Evolutionary conservation across 2,329 filamentous ascomycete genomes (phyloP).

Genomic region (Elsinoe arachidis): DNA sequence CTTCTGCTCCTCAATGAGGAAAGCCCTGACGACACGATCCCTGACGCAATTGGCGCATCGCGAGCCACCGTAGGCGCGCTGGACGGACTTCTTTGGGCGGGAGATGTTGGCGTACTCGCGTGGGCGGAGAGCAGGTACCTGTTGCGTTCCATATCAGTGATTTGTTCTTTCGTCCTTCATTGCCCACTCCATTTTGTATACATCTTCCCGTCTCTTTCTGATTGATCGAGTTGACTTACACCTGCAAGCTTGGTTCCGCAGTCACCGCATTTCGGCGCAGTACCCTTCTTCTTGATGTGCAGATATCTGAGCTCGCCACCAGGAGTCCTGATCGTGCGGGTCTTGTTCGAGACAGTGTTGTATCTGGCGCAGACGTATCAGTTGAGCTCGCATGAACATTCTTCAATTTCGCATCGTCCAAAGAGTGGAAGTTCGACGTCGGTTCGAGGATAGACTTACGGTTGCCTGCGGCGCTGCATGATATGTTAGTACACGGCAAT

Average conservation of each 20-base stretch:
- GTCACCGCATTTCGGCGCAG: slow-evolving; percentile 98
- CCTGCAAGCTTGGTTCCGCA: slow-evolving; percentile 95
- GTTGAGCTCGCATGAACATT: slow-evolving; percentile 12
- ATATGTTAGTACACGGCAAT: slow-evolving; percentile 25
- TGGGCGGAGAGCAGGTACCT: slow-evolving; percentile 94
- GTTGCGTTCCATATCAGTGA: slow-evolving; percentile 15
- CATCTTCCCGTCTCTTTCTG: background rate
- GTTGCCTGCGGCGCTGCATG: slow-evolving; percentile 45
- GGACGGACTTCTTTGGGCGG: slow-evolving; percentile 98
- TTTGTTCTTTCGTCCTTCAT: background rate
- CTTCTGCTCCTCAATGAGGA: slow-evolving; percentile 99
- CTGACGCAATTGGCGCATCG: slow-evolving; percentile 98
- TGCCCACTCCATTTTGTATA: too few relatives aligned
- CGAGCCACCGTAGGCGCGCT: slow-evolving; percentile 95
- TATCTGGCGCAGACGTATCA: slow-evolving; percentile 51
- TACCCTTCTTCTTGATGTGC: slow-evolving; percentile 99
- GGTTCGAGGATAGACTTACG: slow-evolving; percentile 28
- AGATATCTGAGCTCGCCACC: slow-evolving; percentile 92
- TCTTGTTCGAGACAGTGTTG: slow-evolving; percentile 98
- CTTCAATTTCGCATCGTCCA: background rate
- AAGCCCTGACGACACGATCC: slow-evolving; percentile 94
- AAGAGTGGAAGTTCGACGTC: slow-evolving; percentile 5
- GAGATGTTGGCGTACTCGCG: slow-evolving; percentile 96
- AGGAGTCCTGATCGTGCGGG: slow-evolving; percentile 90
- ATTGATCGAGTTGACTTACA: slow-evolving; percentile 55